Evolutionary conservation across 2,329 filamentous ascomycete species (phyloP).

Genomic region (Fusarium sp.): DNA sequence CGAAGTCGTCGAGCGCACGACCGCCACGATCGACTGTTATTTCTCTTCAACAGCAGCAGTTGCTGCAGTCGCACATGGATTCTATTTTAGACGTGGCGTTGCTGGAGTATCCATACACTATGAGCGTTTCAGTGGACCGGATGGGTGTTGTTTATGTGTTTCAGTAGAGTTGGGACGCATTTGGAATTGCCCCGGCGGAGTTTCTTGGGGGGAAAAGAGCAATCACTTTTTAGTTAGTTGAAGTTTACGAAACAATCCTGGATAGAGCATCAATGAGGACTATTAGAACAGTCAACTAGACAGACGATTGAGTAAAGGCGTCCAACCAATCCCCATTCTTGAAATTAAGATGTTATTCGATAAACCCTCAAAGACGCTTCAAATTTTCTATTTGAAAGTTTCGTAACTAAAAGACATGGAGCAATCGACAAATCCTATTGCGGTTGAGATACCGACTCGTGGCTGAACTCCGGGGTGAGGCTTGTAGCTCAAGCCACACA

Average conservation of each 20-base stretch:
- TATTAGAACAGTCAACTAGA: background rate
- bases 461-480: constrained; percentile 34
- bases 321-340: background rate
- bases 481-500: constrained; percentile 36
- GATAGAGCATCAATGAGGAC: constrained; percentile 21
- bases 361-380: too few species aligned
- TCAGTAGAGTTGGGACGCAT: constrained; percentile 55
- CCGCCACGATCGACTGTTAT: constrained; percentile 86
- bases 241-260: constrained; percentile 5
- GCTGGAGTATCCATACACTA: constrained; percentile 89
- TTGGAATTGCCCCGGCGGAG: constrained; percentile 10
- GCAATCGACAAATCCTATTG: background rate
- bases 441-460: constrained; percentile 1
- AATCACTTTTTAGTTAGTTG: constrained; percentile 26
- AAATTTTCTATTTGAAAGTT: too few species aligned
- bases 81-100: constrained; percentile 90
- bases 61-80: constrained; percentile 90
- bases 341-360: background rate
- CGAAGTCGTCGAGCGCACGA: constrained; percentile 54
- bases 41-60: constrained; percentile 86
- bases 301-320: background rate
- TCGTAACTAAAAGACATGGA: background rate
- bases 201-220: constrained; percentile 21
- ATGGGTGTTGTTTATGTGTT: constrained; percentile 92
- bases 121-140: constrained; percentile 92